These are phyloP conservation scores for Tolypocladium tundrense DNA, from an alignment of 2,329 filamentous ascomycete genomes.

Conservation along the genomic window DNA sequence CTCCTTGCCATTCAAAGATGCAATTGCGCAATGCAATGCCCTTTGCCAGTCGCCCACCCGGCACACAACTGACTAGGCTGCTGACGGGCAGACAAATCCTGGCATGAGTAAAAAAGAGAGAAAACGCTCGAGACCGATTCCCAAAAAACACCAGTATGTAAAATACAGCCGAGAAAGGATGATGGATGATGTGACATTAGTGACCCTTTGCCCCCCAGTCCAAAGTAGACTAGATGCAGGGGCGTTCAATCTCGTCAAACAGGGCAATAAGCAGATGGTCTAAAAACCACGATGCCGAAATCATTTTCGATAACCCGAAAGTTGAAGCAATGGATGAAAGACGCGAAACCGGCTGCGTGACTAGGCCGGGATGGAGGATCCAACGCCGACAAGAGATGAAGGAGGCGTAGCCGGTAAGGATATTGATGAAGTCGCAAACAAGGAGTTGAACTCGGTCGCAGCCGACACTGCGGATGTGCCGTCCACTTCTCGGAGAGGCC, in stretches of 20 bases:
- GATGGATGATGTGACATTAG: background rate
- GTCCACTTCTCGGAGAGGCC: background rate
- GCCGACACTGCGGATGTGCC: background rate
- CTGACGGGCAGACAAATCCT: background rate
- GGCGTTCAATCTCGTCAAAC: background rate
- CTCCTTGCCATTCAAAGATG: background rate
- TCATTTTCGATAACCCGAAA: background rate
- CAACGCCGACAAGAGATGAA: background rate
- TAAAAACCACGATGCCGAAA: background rate
- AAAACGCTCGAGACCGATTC: background rate
- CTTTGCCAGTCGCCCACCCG: background rate
- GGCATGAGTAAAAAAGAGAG: background rate
- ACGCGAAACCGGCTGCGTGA: background rate
- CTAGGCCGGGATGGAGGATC: background rate
- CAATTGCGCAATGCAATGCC: background rate
- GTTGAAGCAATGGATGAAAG: background rate
- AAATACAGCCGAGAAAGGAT: slow-evolving; percentile 9
- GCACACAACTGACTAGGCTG: background rate
- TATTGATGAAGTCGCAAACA: background rate
- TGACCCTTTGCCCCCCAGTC: background rate
- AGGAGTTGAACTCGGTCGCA: background rate
- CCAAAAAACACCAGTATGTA: slow-evolving; percentile 8
- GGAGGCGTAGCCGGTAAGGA: background rate
- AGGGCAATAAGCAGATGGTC: background rate
- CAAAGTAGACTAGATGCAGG: background rate